Base-by-base conservation (phyloP, 2,329 filamentous ascomycete genomes). In the Scedosporium minutisporum region DNA sequence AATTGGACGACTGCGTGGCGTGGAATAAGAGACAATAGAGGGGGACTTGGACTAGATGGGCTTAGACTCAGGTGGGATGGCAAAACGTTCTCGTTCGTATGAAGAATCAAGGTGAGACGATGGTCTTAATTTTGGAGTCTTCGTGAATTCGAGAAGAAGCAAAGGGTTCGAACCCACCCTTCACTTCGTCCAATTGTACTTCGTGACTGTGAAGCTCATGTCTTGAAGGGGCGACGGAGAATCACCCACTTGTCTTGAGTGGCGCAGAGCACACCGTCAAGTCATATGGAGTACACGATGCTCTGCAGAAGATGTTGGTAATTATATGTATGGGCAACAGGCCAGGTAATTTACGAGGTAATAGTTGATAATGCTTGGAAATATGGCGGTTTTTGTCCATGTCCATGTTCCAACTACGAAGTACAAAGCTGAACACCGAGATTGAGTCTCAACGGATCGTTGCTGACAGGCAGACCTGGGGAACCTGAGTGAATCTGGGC, bases 1-100 rank as follows among this genome's bases (percentile, higher is more conserved):
- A 83, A 65, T 92, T 97, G 71, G 87, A 89, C 41, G 93, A 97
- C 63, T 97, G 93, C 73, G 87, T 96, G 42, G 78, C 80, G 68
- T 99, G 95, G 95, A 97, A 97, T 72, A 77, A 74, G 66, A 73
- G 72, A 63, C 79, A 83, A 69, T 67, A 70, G 61, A 51, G 16
- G n/a, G 21, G 23, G 2, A 42, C 18, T 23, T 23, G 25, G 16
- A 10, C 29, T 7, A 58, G 12, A 33, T 4, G 14, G 33, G 9
- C 16, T 53, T 42, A 38, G 25, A 33, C 14, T n/a, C n/a, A 2
- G 27, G 25, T 46, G 9, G 23, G 41, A 41, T 48, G 18, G 44
- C 16, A 48, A 7, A 21, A 21, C 44, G 44, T 18, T 5, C 9
- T 48, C 9, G 44, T 21, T 48, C 44, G 4, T n/a, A 18, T 48